Base-by-base conservation (phyloP, 2,329 filamentous ascomycete genomes). In the Diaporthe velutina region DNA sequence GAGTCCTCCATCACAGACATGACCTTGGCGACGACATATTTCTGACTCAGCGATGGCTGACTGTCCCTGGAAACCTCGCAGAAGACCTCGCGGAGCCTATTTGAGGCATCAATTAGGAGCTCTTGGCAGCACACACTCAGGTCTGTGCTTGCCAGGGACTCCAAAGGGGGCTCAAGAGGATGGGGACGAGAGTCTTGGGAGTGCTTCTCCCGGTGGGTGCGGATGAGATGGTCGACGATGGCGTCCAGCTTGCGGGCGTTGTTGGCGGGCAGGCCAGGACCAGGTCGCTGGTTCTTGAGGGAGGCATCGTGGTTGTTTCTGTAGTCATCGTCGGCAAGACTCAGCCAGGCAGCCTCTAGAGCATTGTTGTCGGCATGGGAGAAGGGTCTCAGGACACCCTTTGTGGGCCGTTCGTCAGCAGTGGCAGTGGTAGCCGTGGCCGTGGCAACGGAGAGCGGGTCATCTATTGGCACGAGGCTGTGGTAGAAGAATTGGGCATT, bases 401-500 rank as follows among this genome's bases (percentile, higher is more conserved):
- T 92, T 45, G 87, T 83, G 73, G 88, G 83, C 73, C 86, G 89
- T 19, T 88, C 81, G 68, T 92, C 84, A 81, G 87, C 77, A 82
- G 88, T 79, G 33, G 83, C 83, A 81, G 87, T 76, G 82, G 87
- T 76, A 82, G 88, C 79, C 33, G 83, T 81, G 82, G 91, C 80
- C 84, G 88, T 83, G 15, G 87, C 84, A 1, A 93, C 90, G 13
- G 93, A 95, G n/a, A 98, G 88, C 33, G 95, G 95, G 80, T 98
- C 95, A 80, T 98, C 95, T 80, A 98, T 95, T 40, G 95, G 93
- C 67, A 96, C 89, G 17, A 92, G 87, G 15, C 95, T 97, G 19
- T 92, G 90, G 83, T 98, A 98, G 84, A 98, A 98, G 85, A 95
- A 98, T 77, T 95, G 94, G 30, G 93, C 89, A 42, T 88, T 87